A percentile compares a stretch with the other conserved stretches of the same genome.
Evolutionary conservation across 306 rosid genomes (phyloP).

Genomic region (Rubus idaeus): DNA sequence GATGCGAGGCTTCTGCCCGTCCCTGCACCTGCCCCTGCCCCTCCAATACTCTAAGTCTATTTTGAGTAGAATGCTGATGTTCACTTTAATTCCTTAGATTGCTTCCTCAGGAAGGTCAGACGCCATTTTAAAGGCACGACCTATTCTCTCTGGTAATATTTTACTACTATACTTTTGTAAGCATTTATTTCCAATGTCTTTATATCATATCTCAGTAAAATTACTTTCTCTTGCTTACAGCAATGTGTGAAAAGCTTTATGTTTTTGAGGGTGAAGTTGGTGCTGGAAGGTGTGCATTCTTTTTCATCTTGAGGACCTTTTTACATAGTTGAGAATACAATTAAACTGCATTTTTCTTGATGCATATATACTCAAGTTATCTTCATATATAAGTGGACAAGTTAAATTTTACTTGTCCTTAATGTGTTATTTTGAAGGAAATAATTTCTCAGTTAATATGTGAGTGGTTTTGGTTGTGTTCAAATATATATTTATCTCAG

Average conservation of each 20-base stretch:
- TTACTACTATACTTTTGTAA: conserved; percentile 8
- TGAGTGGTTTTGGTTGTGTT: not conserved
- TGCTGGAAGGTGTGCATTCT: conserved; percentile 69
- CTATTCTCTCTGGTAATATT: conserved; percentile 71
- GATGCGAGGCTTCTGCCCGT: conserved; percentile 3
- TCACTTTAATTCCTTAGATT: conserved; percentile 44
- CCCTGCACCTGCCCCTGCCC: conserved; percentile 4
- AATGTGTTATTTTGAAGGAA: not conserved
- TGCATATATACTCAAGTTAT: not conserved
- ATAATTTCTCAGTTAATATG: not conserved
- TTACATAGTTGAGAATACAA: not conserved
- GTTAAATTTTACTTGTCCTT: not conserved
- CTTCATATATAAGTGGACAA: not conserved
- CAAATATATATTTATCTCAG: not conserved
- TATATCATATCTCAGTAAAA: conserved; percentile 13
- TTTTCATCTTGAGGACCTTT: conserved; percentile 31
- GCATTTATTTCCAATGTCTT: conserved; percentile 14
- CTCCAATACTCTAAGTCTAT: conserved; percentile 13
- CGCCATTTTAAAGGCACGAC: conserved; percentile 65
- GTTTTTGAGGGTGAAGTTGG: conserved; percentile 87
- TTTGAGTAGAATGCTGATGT: conserved; percentile 28
- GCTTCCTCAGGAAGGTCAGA: conserved; percentile 70
- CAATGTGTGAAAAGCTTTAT: conserved; percentile 80
- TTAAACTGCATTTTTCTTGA: not conserved
- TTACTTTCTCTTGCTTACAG: conserved; percentile 53